Evolutionary conservation across 768 basidiomycete genomes (phyloP).

Genomic region (Gyrodon lividus): DNA sequence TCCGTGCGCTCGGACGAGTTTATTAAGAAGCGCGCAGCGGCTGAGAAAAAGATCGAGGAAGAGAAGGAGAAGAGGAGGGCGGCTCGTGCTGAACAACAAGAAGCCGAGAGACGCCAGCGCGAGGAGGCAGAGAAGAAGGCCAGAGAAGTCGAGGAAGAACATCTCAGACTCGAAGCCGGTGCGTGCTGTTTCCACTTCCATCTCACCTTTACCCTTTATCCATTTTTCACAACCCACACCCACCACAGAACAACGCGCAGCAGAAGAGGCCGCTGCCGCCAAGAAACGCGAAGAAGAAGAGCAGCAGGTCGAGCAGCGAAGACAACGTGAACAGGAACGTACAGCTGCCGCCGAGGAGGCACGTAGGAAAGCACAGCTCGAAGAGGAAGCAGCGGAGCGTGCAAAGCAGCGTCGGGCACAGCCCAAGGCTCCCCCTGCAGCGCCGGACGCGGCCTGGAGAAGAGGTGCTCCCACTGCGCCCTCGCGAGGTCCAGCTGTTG

Average conservation of each 20-base stretch:
- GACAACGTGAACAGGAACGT: conserved; percentile 50
- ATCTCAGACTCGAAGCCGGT: conserved; percentile 52
- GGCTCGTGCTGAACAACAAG: conserved; percentile 58
- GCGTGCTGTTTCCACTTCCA: conserved; percentile 18
- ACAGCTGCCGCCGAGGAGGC: conserved; percentile 53
- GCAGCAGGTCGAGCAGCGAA: conserved; percentile 47
- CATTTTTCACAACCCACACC: conserved; percentile 17
- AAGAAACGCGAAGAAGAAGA: conserved; percentile 66
- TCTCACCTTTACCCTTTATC: neutral
- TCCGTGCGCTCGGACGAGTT: conserved; percentile 65
- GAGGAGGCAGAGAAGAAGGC: conserved; percentile 24
- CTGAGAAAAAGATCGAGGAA: conserved; percentile 70
- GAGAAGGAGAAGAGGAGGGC: conserved; percentile 77
- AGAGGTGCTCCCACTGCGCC: conserved; percentile 18
- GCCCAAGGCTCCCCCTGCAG: conserved; percentile 30
- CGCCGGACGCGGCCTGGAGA: conserved; percentile 27
- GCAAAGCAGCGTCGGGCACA: conserved; percentile 39
- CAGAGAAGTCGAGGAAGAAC: conserved; percentile 40
- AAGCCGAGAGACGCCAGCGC: conserved; percentile 38
- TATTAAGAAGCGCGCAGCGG: conserved; percentile 52
- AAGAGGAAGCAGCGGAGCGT: conserved; percentile 65
- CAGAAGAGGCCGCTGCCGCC: conserved; percentile 54
- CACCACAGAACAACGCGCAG: conserved; percentile 48
- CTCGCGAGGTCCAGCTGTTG: conserved; percentile 25
- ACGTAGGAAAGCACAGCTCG: conserved; percentile 59